These are phyloP conservation scores for Solanum ossicruentum DNA, from an alignment of 257 asterid genomes.

Conservation along the genomic window DNA sequence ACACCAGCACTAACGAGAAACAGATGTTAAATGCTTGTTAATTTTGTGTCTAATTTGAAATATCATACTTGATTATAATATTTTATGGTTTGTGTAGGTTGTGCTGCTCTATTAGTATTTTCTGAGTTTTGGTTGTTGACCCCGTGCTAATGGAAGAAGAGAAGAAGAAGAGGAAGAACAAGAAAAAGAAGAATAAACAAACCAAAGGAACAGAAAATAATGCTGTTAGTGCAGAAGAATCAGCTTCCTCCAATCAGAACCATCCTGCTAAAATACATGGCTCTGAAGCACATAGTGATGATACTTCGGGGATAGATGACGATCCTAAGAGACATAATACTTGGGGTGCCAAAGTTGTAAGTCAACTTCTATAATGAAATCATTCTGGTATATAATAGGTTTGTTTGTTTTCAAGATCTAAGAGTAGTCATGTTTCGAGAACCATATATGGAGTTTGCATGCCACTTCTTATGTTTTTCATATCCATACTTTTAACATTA, in stretches of 20 bases:
- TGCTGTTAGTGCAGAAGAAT: conserved; percentile 16
- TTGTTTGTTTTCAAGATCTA: background rate
- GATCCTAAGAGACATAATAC: conserved; percentile 18
- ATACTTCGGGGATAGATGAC: background rate
- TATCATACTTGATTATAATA: background rate
- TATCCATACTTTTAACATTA: background rate
- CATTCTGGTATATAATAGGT: background rate
- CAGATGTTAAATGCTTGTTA: background rate
- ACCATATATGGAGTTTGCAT: background rate
- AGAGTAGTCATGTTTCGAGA: background rate
- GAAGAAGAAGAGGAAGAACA: conserved; percentile 48
- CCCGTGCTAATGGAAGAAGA: conserved; percentile 35
- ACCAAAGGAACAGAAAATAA: conserved; percentile 28
- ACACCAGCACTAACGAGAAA: background rate
- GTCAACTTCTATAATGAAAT: conserved; percentile 1
- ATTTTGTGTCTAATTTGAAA: background rate
- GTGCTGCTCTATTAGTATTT: background rate
- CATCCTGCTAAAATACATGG: conserved; percentile 2
- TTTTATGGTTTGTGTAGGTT: background rate
- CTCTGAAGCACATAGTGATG: background rate
- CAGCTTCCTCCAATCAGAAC: conserved; percentile 19
- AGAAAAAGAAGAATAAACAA: conserved; percentile 60
- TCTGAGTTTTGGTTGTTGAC: background rate
- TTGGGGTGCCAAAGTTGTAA: conserved; percentile 26
- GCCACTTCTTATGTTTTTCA: background rate